Evolutionary conservation across 2,329 filamentous ascomycete genomes (phyloP), one percentile per base, ranked within the genome.

Genomic region (Exophiala dermatitidis): DNA sequence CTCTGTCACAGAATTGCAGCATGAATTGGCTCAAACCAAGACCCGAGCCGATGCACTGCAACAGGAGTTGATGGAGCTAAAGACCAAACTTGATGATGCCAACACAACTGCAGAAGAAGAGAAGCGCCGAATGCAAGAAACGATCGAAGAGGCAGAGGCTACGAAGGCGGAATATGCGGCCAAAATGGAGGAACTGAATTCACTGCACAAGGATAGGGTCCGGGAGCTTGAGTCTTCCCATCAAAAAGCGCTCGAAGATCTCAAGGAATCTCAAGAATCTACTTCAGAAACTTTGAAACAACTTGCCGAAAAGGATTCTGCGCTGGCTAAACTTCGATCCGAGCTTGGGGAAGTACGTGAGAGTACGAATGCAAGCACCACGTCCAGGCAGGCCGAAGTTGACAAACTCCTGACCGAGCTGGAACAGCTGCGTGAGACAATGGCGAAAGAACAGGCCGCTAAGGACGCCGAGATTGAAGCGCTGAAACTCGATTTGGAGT

Each of bases 81-180:
- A 57, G 60, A 68, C 43, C 66, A 69, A 56, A 67, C 64, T 40
- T 1, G 66, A 69, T 19, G 67, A 67, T 28, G 69, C 71, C 2
- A 67, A 70, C 33, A 67, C 71, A 28, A 69, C 66, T 33, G 64
- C 72, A 26, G 67, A 72, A 45, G 62, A 62, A 19, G 71, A 74
- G 53, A 66, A 69, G 19, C 36, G 38, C 7, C 74, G 71, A 50
- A 67, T 70, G 29, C 60, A 71, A 48, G 67, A 68, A 40, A 60
- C 68, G 29, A 61, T 59, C 36, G 65, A 68, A 9, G 67, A 68
- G 19, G 65, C 68, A 43, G 66, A 45, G 40, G 41, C 46, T 1
- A 65, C 68, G 43, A 66, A 45, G 38, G 41, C 46, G 2, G 57
- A 60, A 12, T 50, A 60, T 43, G 51, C 44, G 6, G 44, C 49